Conservation (phyloP, 805 yeast species). For the Kodamaea nitidulidarum region DNA sequence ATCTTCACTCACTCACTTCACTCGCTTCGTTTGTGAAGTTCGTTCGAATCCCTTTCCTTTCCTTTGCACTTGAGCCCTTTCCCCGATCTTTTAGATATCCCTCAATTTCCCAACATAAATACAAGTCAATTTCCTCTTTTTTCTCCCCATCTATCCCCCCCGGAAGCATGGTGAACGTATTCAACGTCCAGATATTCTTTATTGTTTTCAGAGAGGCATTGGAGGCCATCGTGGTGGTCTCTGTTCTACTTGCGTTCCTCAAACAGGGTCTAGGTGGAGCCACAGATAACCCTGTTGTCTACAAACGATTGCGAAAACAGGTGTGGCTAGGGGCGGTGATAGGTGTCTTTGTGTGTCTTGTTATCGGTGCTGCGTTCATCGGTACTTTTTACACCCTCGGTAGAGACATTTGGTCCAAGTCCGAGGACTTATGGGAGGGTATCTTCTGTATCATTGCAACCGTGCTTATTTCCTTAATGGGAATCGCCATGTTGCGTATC, state of each 20-base stretch:
- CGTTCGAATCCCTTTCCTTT: too few relatives aligned
- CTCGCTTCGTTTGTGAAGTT: too few relatives aligned
- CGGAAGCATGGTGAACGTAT: conserved; percentile 20
- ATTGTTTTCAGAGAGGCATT: conserved; percentile 24
- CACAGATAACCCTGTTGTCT: conserved; percentile 18
- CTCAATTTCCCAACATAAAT: background rate
- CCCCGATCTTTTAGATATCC: background rate
- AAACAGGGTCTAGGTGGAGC: conserved; percentile 25
- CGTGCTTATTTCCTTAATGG: conserved; percentile 23
- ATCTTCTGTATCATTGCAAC: conserved; percentile 23
- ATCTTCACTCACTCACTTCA: too few relatives aligned
- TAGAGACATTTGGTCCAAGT: conserved; percentile 19
- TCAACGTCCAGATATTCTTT: conserved; percentile 25
- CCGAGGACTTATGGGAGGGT: conserved; percentile 27
- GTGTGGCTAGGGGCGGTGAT: conserved; percentile 22
- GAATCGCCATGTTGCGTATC: conserved; percentile 27
- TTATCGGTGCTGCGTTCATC: conserved; percentile 22
- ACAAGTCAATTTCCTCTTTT: background rate
- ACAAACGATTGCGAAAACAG: conserved; percentile 17
- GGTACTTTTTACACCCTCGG: conserved; percentile 22
- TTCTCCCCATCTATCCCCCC: background rate
- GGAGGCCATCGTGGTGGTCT: conserved; percentile 25
- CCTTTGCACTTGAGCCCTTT: background rate
- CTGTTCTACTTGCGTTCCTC: conserved; percentile 26
- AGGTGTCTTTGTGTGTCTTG: conserved; percentile 20